Conservation (phyloP, 2,329 filamentous ascomycete species). For the Oidium heveae region DNA sequence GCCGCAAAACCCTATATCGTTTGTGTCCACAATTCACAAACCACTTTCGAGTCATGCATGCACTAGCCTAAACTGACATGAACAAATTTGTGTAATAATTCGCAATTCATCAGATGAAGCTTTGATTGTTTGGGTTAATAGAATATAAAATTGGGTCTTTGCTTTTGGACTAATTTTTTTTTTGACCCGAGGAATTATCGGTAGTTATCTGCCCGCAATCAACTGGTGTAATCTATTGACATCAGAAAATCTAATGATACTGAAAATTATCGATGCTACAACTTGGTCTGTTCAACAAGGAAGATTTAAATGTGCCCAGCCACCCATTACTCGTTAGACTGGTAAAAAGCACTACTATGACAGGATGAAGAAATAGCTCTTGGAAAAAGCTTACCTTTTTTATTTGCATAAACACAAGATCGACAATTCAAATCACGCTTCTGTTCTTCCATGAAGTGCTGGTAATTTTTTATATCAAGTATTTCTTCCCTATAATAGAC, state of each 20-base stretch:
- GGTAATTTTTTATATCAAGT: background rate
- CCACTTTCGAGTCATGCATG: background rate
- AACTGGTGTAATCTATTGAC: background rate
- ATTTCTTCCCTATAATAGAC: background rate
- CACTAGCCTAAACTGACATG: background rate
- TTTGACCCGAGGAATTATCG: background rate
- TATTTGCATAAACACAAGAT: background rate
- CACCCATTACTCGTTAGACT: background rate
- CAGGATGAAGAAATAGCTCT: background rate
- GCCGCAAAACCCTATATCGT: too few relatives aligned
- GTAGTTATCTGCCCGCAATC: background rate
- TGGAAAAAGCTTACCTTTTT: background rate
- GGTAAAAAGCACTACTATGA: background rate
- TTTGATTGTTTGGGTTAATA: background rate
- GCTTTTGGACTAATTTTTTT: background rate
- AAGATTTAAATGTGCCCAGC: background rate
- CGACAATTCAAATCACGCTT: background rate
- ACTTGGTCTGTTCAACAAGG: background rate
- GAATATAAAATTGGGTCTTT: background rate
- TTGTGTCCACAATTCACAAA: background rate
- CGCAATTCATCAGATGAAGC: background rate
- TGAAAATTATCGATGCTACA: background rate
- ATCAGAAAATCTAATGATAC: background rate
- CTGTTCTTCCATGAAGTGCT: background rate
- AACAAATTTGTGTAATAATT: background rate